Base-by-base conservation (phyloP, 106 monocot species). In the Agapanthus africanus region DNA sequence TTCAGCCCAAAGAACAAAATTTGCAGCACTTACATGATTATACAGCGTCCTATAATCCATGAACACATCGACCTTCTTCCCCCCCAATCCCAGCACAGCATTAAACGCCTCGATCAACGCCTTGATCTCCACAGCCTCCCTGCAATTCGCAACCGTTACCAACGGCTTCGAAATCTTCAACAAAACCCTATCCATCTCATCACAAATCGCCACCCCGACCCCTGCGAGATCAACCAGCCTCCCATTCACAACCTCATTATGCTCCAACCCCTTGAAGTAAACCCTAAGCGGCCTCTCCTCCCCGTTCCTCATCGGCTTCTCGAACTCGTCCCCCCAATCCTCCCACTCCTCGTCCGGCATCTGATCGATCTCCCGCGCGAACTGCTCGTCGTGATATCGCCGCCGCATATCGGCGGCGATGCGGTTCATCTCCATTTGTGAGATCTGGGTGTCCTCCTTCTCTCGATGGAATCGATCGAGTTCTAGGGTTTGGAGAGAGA, bases 81-180 rank as follows among this genome's bases (percentile, higher is more conserved):
- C 81, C 54, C 83, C 91, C 52, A 91, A 18, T 0, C 70, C 70
- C 11, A 76, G 18, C 0, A 74, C 83, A 0, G 86, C 85, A 61
- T 76, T 83, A 21, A 95, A 71, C 25, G 83, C 88, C 66, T 95
- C 91, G 3, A 91, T 72, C 64, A 95, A 37, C 4, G 95, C 91
- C 59, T 63, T 85, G 5, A 72, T 62, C 63, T 95, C 88, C 39
- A 91, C 18, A 2, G 69, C 47, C 74, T 88, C 71, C 19, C 68
- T 77, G 14, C 70, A 46, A 27, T 44, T 26, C 9, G 39, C 73
- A 0, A 25, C 60, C 19, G 21, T 76, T 2, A 22, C 2, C 35
- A 80, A 26, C 0, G 90, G 81, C 78, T 91, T 95, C 81, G 88
- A 85, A 26, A 95, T 76, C 77, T 80, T 79, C 18, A 95, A 74